Evolutionary conservation across 164 flowering plant species (phyloP), one percentile per base, ranked within the genome.

Genomic region (Dillenia suffruticosa): DNA sequence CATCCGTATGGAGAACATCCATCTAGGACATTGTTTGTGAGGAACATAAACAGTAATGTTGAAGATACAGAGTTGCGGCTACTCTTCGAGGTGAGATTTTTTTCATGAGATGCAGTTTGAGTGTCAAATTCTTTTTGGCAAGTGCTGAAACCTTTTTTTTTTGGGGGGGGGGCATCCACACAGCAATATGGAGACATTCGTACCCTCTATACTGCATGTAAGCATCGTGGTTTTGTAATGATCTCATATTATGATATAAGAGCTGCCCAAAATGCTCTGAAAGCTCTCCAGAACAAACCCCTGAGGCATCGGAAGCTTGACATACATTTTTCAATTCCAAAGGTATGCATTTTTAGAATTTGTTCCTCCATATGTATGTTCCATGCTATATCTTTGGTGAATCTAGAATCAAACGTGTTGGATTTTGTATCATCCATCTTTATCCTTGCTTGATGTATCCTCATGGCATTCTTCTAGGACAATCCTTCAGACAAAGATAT

Each of bases 171-270:
- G 22, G 22, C 22, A 19, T 19, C 22, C 22, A 19, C 47, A 71
- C 83, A 88, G 97, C 85, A 82, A 79, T 85, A 73, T 74, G 95
- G 95, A 65, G 95, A 89, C 54, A 77, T 89, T 49, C 84, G 79
- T 49, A 81, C 84, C 44, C 81, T 91, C 46, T 86, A 85, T 71
- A 91, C 96, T 16, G 89, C 91, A 12, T 83, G 95, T 84, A 91
- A 91, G 74, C 88, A 83, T 62, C 76, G 86, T 54, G 88, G 91
- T 10, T 84, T 84, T 74, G 85, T 88, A 9, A 86, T 86, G 85
- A 74, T 83, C 50, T 84, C 92, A 46, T 88, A 89, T 68, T 92
- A 81, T 76, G 97, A 90, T 62, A 73, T 90, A 64, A 80, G 97
- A 62, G 89, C 90, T 26, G 85, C 97, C 54, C 68, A 77, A n/a